Percentiles rank a stretch among this genome's conserved stretches.
Evolutionary conservation across 495 filamentous ascomycete species (phyloP).

Genomic region (Xylaria intraflava): DNA sequence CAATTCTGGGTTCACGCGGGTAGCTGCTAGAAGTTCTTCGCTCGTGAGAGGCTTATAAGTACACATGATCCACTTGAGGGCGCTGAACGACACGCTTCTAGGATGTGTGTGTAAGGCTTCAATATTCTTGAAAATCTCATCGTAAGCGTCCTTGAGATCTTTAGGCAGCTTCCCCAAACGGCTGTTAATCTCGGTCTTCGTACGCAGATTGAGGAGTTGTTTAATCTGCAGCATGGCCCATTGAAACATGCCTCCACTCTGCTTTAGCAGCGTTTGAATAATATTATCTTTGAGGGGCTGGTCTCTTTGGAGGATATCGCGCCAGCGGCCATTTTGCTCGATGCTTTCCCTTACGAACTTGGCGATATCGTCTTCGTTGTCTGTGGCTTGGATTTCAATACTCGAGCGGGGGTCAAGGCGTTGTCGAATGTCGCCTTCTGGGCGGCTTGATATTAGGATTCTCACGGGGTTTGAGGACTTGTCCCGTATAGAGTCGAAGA

Average conservation of each 20-base stretch:
- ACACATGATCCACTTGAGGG: conserved; percentile 30
- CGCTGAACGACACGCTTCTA: conserved; percentile 19
- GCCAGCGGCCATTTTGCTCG: neutral
- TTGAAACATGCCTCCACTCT: conserved; percentile 24
- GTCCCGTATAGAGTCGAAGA: conserved; percentile 17
- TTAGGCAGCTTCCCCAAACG: conserved; percentile 28
- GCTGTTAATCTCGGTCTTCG: conserved; percentile 12
- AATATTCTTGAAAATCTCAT: conserved; percentile 26
- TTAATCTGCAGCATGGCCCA: conserved; percentile 32
- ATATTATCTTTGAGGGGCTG: conserved; percentile 12
- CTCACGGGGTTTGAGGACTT: conserved; percentile 28
- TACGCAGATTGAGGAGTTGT: conserved; percentile 19
- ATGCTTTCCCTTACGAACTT: conserved; percentile 14
- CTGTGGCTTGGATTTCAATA: conserved; percentile 29
- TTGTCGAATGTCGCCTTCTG: conserved; percentile 24
- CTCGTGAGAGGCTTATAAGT: conserved; percentile 19
- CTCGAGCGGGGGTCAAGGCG: conserved; percentile 24
- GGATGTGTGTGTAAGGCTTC: neutral
- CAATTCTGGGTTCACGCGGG: conserved; percentile 9
- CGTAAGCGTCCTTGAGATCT: conserved; percentile 27
- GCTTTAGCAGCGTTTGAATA: neutral
- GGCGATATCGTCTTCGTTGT: conserved; percentile 25
- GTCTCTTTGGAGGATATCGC: neutral
- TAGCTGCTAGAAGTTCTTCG: conserved; percentile 10
- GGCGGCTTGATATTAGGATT: conserved; percentile 41